Base-by-base conservation (phyloP, 805 yeast genomes). In the Kluyveromyces dobzhanskii region DNA sequence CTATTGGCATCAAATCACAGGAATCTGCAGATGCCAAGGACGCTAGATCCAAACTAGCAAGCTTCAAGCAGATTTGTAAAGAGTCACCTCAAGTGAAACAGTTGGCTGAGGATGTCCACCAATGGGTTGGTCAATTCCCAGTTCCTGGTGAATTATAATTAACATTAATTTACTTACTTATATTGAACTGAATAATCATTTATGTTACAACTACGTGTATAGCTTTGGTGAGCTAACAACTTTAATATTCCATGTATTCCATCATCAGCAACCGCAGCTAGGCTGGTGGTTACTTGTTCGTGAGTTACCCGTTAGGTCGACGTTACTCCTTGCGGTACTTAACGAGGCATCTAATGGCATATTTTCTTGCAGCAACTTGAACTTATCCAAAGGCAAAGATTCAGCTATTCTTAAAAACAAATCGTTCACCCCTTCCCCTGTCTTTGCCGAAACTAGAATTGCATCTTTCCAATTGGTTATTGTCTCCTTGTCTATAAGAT, bases 51-150 rank as follows among this genome's bases (percentile, higher is more conserved):
- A 67, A 69, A 39, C 68, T 86, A 52, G 75, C 76, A 13, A 73
- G 76, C 51, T 86, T 86, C 76, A 81, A 84, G 65, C 54, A 69
- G 46, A 69, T 78, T 51, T 92, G 88, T 41, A 74, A 70, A 44
- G 79, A 78, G 47, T 71, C 75, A 48, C 69, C 61, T 3, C 80
- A 76, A 45, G 79, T 86, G 33, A 70, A 73, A 57, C 63, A 61
- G 4, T 67, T 85, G 53, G 77, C 76, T 45, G 58, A 70, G 37
- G 88, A 82, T 56, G 85, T 86, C 40, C 67, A 76, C 34, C 65
- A 65, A 17, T 86, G 90, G 85, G 90, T 74, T 35, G 71, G 79
- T 28, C 56, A 73, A 45, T 86, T 69, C 67, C 95, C 95, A 19
- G 94, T 87, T 46, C 97, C 97, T 38, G 95, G 95, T 52, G 94